These are phyloP conservation scores for Larix sibirica DNA, from an alignment of 83 land plant species.

Conservation along the genomic window DNA sequence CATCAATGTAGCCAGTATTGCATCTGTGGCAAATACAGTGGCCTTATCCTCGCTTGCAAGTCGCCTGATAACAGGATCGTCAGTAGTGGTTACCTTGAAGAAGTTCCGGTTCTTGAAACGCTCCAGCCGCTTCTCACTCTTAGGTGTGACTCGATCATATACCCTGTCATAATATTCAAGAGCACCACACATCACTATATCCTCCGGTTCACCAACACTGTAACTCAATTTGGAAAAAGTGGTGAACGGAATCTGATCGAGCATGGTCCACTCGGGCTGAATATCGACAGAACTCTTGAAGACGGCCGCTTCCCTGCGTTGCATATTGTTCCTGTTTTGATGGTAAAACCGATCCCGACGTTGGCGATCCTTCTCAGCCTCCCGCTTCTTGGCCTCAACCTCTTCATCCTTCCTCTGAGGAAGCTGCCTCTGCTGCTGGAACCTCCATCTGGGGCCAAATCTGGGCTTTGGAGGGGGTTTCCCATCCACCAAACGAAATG, in stretches of 20 bases:
- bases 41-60: slow-evolving; percentile 94
- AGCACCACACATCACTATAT: slow-evolving; percentile 80
- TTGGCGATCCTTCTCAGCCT: slow-evolving; percentile 96
- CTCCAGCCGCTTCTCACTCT: slow-evolving; percentile 85
- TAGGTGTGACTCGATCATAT: slow-evolving; percentile 89
- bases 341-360: slow-evolving; percentile 78
- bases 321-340: slow-evolving; percentile 27
- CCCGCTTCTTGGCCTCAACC: slow-evolving; percentile 74
- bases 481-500: slow-evolving; percentile 93
- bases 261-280: slow-evolving; percentile 99
- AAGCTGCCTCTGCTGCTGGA: slow-evolving; percentile 69
- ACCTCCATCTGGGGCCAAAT: slow-evolving; percentile 86
- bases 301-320: slow-evolving; percentile 65
- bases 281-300: slow-evolving; percentile 86
- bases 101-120: slow-evolving; percentile 86
- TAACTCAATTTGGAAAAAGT: slow-evolving; percentile 87
- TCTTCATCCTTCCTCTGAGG: slow-evolving; percentile 96
- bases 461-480: slow-evolving; percentile 80
- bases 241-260: slow-evolving; percentile 96
- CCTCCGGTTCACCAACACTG: slow-evolving; percentile 85
- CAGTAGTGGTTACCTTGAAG: slow-evolving; percentile 97
- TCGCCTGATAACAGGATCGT: slow-evolving; percentile 91
- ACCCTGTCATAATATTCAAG: slow-evolving; percentile 85
- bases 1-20: slow-evolving; percentile 86
- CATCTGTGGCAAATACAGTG: slow-evolving; percentile 91